A percentile compares a stretch with the other conserved stretches of the same genome.
Evolutionary conservation across 1,284 basidiomycete genomes (phyloP).

Genomic region (Mycena sp.): DNA sequence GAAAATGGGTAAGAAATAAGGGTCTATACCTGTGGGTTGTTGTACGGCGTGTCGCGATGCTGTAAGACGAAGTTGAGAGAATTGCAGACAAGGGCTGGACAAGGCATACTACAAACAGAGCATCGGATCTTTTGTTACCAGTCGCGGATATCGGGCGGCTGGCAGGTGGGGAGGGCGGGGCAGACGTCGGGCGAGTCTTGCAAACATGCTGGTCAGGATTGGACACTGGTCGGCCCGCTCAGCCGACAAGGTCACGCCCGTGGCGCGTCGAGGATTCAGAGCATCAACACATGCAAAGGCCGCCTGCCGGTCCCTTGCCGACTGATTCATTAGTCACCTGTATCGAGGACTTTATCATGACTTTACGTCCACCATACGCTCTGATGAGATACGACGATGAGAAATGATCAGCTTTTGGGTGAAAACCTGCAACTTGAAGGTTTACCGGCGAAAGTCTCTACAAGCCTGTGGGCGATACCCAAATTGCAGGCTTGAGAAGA

Average conservation of each 20-base stretch:
- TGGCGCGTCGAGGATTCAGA: not conserved
- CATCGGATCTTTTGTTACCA: slow-evolving; percentile 58
- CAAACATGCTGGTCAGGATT: slow-evolving; percentile 28
- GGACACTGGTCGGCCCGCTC: slow-evolving; percentile 4
- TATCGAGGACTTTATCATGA: no score
- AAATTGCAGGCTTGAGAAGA: no score
- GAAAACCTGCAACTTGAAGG: no score
- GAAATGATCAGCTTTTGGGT: no score
- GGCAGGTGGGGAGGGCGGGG: slow-evolving; percentile 36
- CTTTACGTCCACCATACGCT: no score
- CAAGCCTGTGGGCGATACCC: no score
- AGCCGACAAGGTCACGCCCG: not conserved
- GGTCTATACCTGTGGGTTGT: slow-evolving; percentile 80
- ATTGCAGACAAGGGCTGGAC: not conserved
- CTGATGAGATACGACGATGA: no score
- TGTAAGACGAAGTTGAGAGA: slow-evolving; percentile 44
- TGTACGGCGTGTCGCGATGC: slow-evolving; percentile 95
- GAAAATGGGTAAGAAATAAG: not conserved
- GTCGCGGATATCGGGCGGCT: slow-evolving; percentile 57
- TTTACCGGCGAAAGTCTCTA: no score
- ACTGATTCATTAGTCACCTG: no score
- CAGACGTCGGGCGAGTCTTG: slow-evolving; percentile 44
- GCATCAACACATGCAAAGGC: no score
- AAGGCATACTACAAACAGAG: slow-evolving; percentile 65
- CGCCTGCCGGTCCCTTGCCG: no score